Base-by-base conservation (phyloP, 1,284 basidiomycete genomes). In the Psilocybe mexicana region DNA sequence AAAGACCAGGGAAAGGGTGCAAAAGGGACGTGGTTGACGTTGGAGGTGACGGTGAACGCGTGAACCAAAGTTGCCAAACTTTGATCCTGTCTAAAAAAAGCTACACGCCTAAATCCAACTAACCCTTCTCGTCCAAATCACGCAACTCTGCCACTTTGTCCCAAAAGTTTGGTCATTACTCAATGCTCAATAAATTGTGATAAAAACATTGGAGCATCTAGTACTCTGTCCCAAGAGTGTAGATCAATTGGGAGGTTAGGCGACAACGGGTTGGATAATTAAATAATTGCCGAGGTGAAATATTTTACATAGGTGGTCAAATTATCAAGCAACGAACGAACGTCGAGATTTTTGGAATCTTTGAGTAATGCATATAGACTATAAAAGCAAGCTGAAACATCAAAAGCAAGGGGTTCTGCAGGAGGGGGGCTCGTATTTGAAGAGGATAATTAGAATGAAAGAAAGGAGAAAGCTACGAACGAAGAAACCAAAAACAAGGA, bases 1-100 rank as follows among this genome's bases (percentile, higher is more conserved):
- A 12, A 18, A 12, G 38, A 40, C 46, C 24, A 43, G 26, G 35
- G 53, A 42, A n/a, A 26, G 33, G 26, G 44, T 33, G 40, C 44
- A 53, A 25, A 51, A 50, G 35, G 43, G 55, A 61, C 58, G 62
- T 63, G 45, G 53, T 55, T 46, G 52, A 55, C 49, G 60, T 49
- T 61, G 52, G 58, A 57, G 59, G 62, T 58, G 62, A 61, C 61
- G 59, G 62, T 58, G 62, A 61, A 63, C 62, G 62, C 62, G 62
- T 63, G 62, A 63, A 60, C 62, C 43, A 52, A 59, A 57, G 54
- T 63, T 57, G 58, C 62, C 43, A 52, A 59, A 57, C 57, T 63
- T 57, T 58, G 55, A 57, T 59, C 43, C 30, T 52, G 38, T 47
- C 55, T 33, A 60, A 63, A 63, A 59, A 63, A 58, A 55, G 46